Evolutionary conservation across 495 filamentous ascomycete genomes (phyloP).

Genomic region (Talaromyces stipitatus): DNA sequence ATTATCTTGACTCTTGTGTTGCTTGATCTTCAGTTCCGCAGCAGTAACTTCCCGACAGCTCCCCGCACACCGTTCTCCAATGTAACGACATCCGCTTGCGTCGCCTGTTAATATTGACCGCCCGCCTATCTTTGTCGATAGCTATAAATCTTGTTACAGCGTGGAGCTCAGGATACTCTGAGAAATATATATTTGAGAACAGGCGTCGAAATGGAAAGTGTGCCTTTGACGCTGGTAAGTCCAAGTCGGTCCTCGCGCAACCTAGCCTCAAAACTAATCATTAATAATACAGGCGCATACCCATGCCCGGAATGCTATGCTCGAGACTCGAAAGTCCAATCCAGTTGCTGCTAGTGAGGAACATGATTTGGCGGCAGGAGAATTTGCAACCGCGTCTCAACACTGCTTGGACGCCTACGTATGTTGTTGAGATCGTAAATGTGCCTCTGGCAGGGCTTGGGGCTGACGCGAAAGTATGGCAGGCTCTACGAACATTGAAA

Average conservation of each 20-base stretch:
- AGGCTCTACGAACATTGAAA: slow-evolving; percentile 74
- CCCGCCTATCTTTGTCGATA: neutral
- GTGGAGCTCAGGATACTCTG: neutral
- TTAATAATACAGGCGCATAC: slow-evolving; percentile 63
- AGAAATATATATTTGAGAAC: neutral
- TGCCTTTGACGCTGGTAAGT: slow-evolving; percentile 51
- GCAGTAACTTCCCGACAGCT: neutral
- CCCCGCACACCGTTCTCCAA: neutral
- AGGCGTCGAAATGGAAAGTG: slow-evolving; percentile 46
- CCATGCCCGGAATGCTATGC: slow-evolving; percentile 76
- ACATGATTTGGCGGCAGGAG: slow-evolving; percentile 81
- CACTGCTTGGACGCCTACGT: slow-evolving; percentile 70
- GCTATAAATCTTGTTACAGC: neutral
- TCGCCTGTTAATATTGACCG: neutral
- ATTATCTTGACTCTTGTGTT: neutral
- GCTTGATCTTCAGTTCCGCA: neutral
- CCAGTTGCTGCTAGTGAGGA: slow-evolving; percentile 75
- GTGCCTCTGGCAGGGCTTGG: neutral
- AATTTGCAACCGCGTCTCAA: slow-evolving; percentile 77
- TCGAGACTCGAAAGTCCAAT: slow-evolving; percentile 65
- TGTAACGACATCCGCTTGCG: neutral
- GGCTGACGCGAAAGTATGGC: neutral
- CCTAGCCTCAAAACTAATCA: slow-evolving; percentile 7
- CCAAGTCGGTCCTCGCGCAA: neutral
- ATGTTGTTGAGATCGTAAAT: neutral